Evolutionary conservation across 345 rosid genomes (phyloP).

Genomic region (Murraya paniculata): DNA sequence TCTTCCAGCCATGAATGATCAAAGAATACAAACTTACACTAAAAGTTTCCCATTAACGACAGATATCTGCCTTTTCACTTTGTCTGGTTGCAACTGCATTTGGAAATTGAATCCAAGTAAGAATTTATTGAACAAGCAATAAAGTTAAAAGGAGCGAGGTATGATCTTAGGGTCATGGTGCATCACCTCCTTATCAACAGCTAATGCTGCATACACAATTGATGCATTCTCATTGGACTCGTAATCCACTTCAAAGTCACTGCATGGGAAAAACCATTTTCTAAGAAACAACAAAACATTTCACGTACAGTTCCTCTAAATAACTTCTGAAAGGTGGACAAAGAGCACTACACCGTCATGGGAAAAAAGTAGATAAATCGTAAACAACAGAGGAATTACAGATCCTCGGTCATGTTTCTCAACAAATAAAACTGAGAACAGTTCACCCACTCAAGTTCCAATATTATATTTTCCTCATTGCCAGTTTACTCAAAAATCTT

Average conservation of each 20-base stretch:
- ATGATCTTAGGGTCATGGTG: not conserved
- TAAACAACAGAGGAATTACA: not conserved
- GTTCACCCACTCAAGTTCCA: not conserved
- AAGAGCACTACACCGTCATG: not conserved
- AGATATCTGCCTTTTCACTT: slow-evolving; percentile 69
- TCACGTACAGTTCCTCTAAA: not conserved
- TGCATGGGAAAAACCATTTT: slow-evolving; percentile 25
- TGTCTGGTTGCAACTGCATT: slow-evolving; percentile 95
- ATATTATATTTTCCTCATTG: not conserved
- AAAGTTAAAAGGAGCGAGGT: not conserved
- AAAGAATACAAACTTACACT: slow-evolving; percentile 48
- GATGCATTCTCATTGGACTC: slow-evolving; percentile 76
- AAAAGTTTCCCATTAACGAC: slow-evolving; percentile 65
- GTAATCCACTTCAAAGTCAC: slow-evolving; percentile 80
- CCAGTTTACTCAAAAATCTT: not conserved
- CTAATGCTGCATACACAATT: slow-evolving; percentile 60
- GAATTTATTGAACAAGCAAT: not conserved
- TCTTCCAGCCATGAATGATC: not conserved
- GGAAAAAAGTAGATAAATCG: not conserved
- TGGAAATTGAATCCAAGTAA: not conserved
- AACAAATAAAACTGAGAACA: not conserved
- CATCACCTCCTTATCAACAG: slow-evolving; percentile 86
- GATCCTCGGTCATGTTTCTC: not conserved
- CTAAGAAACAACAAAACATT: not conserved
- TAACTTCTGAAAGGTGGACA: not conserved